Base-by-base conservation (phyloP, 2,329 filamentous ascomycete species). In the Nakataea oryzae region DNA sequence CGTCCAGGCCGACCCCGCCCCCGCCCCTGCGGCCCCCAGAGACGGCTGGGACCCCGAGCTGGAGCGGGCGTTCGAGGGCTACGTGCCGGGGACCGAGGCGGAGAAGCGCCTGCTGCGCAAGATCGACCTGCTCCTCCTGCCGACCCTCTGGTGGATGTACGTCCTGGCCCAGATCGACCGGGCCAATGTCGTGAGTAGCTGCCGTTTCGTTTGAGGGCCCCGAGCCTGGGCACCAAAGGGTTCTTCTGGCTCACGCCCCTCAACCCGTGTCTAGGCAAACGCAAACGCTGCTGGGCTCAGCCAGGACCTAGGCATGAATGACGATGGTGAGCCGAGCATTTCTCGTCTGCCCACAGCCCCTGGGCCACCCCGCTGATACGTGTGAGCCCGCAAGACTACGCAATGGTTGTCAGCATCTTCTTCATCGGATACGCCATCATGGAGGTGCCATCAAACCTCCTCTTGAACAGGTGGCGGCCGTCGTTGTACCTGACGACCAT, bases 61-160 rank as follows among this genome's bases (percentile, higher is more conserved):
- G 4, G 54, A 27, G 24, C 27, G 24, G 54, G 54, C 54, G 24
- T 56, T 56, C 9, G 24, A 56, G 24, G 24, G 14, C 27, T 56
- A 56, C 27, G 54, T 56, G 21, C 54, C 54, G 3, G 54, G 54
- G n/a, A 67, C 66, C 9, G 55, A 41, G 0, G 67, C 67, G 21
- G 68, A 69, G 29, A 77, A 74, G 63, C 73, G 71, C 24, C 72
- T 81, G 0, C 65, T 81, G 55, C 70, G 75, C 62, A 77, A 78
- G 69, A 67, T 78, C 61, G 75, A 81, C 69, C 72, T 77, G 71
- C 70, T 74, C 66, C 74, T 83, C 28, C 76, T 82, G 21, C 80
- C 80, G 0, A 77, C 79, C 64, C 73, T 82, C 55, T 77, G 65
- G 68, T 65, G 60, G 61, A 68, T 69, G 68, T 72, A 71, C 47